These are phyloP conservation scores for Berberis thunbergii DNA, from an alignment of 164 flowering plant genomes.

Conservation along the genomic window DNA sequence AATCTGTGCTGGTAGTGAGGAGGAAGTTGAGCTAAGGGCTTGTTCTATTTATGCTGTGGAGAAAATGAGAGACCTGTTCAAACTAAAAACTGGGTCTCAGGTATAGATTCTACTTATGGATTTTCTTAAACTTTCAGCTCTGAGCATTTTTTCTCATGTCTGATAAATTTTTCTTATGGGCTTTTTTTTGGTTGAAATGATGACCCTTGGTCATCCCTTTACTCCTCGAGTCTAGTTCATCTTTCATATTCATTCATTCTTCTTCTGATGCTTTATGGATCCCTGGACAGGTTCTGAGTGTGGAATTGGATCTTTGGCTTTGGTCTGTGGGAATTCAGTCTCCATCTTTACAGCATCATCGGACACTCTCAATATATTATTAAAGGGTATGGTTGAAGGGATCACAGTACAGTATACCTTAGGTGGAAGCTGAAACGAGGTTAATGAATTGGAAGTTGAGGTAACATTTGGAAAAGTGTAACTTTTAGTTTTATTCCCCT, in stretches of 20 bases:
- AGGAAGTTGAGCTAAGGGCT: constrained; percentile 89
- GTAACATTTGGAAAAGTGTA: background rate
- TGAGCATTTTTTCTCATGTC: background rate
- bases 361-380: constrained; percentile 87
- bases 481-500: background rate
- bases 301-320: constrained; percentile 94
- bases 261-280: background rate
- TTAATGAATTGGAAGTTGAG: background rate
- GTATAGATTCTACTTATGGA: constrained; percentile 19
- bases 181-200: too few relatives aligned
- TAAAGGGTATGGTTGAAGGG: constrained; percentile 17
- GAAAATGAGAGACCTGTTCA: constrained; percentile 68
- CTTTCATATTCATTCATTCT: too few relatives aligned
- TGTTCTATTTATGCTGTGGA: constrained; percentile 87
- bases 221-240: too few relatives aligned
- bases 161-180: too few relatives aligned
- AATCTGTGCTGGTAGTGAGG: constrained; percentile 76
- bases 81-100: constrained; percentile 58
- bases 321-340: constrained; percentile 69
- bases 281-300: constrained; percentile 66
- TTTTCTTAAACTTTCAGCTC: background rate
- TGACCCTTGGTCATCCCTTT: too few relatives aligned
- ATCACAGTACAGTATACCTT: background rate
- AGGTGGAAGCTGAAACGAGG: background rate
- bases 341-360: constrained; percentile 65